Evolutionary conservation across 2,329 filamentous ascomycete species (phyloP).

Genomic region (Neofusicoccum sp.): DNA sequence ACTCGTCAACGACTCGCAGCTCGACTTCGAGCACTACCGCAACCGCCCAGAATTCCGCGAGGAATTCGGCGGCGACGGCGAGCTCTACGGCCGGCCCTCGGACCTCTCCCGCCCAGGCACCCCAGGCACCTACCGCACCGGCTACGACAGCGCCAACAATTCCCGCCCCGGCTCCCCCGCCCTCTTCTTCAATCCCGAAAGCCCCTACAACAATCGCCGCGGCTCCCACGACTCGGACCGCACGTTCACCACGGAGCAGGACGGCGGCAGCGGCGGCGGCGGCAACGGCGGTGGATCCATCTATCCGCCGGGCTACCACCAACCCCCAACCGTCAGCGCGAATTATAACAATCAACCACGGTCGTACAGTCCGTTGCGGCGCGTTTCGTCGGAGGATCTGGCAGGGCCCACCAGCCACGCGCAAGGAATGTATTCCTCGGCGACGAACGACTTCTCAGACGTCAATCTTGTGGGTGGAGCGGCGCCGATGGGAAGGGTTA

Average conservation of each 20-base stretch:
- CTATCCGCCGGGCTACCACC: constrained; percentile 50
- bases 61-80: constrained; percentile 73
- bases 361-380: constrained; percentile 38
- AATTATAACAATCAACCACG: constrained; percentile 37
- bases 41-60: constrained; percentile 84
- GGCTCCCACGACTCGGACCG: constrained; percentile 29
- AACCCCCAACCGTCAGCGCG: constrained; percentile 29
- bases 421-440: not conserved
- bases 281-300: constrained; percentile 32
- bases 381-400: constrained; percentile 1
- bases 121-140: constrained; percentile 43
- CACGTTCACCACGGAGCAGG: constrained; percentile 16
- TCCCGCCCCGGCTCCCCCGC: not conserved
- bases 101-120: constrained; percentile 56
- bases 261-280: not conserved
- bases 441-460: not conserved
- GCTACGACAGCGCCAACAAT: constrained; percentile 27
- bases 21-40: constrained; percentile 92
- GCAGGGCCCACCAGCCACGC: not conserved
- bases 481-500: constrained; percentile 12
- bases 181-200: not conserved
- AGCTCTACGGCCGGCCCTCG: constrained; percentile 49
- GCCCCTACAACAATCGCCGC: constrained; percentile 9
- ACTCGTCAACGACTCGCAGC: constrained; percentile 78
- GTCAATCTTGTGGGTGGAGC: constrained; percentile 14